Evolutionary conservation across 306 rosid species (phyloP).

Genomic region (Quercus ilex): DNA sequence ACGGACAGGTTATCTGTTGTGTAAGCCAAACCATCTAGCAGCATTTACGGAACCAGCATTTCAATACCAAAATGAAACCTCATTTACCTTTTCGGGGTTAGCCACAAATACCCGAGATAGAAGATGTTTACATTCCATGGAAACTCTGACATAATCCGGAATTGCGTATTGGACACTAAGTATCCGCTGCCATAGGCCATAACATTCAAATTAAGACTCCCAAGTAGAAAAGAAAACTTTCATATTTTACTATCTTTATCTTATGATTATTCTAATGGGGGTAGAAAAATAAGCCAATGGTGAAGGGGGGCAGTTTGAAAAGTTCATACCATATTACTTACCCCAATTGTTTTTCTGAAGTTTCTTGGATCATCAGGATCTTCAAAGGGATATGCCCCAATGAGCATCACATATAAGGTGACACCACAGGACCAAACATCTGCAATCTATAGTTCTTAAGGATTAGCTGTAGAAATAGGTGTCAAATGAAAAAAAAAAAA

Average conservation of each 20-base stretch:
- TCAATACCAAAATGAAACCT: neutral
- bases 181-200: conserved; percentile 57
- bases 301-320: neutral
- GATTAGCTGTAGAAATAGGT: neutral
- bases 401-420: conserved; percentile 80
- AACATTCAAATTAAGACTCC: conserved; percentile 14
- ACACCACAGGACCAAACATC: conserved; percentile 99
- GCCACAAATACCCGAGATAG: conserved; percentile 71
- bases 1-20: neutral
- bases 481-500: neutral
- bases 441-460: conserved; percentile 52
- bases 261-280: neutral
- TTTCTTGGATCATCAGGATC: conserved; percentile 73
- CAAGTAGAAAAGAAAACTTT: conserved; percentile 2
- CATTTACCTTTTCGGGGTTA: conserved; percentile 60
- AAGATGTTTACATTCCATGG: conserved; percentile 68
- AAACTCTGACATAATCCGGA: conserved; percentile 59
- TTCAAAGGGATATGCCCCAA: conserved; percentile 88
- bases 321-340: conserved; percentile 28
- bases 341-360: conserved; percentile 64
- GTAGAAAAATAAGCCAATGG: neutral
- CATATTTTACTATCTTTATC: neutral
- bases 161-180: conserved; percentile 59
- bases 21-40: neutral
- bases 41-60: neutral